Evolutionary conservation across 257 asterid species (phyloP), one percentile per base, ranked within the genome.

Genomic region (Plectranthus barbatus): DNA sequence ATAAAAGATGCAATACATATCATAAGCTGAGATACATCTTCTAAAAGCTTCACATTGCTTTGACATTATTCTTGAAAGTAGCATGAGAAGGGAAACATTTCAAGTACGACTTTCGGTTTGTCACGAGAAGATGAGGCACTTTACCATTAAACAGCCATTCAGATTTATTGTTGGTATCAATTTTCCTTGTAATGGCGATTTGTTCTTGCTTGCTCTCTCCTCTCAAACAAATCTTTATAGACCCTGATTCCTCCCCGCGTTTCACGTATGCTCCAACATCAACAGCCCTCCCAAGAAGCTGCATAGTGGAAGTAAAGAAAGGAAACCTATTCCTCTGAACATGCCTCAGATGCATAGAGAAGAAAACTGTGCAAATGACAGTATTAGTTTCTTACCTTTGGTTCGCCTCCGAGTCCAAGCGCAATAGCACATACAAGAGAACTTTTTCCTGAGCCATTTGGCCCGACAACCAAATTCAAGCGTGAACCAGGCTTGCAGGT

Each of bases 381-480:
- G 23, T 18, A 23, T 21, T 62, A 37, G 54, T 55, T 26, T 21
- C 55, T 39, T 51, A 86, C 98, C 95, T 81, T 91, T 36, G 99
- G 97, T 58, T 92, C 97, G 41, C 96, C 99, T 26, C 95, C 93
- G 31, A 92, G 96, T 51, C 97, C 99, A 11, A 92, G 80, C 37
- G 99, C 97, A 66, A 92, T 86, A 54, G 97, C 97, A 76, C 99
- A 92, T 8, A 89, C 97, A 63, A 92, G 91, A 52, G 99, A 92
- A 80, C 99, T 92, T 75, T 92, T 92, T 50, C 99, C 99, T 19
- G 96, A 85, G 68, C 99, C 97, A 80, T 89, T 92, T 41, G 99
- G 99, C 47, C 99, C 99, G 73, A 86, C 77, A 40, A 92, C 96
- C 78, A 92, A 88, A 81, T 92, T 92, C 60, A 92, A 72, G 12